A percentile compares a stretch with the other conserved stretches of the same genome.
Evolutionary conservation across 2,329 filamentous ascomycete species (phyloP).

Genomic region (Macrophomina tecta): DNA sequence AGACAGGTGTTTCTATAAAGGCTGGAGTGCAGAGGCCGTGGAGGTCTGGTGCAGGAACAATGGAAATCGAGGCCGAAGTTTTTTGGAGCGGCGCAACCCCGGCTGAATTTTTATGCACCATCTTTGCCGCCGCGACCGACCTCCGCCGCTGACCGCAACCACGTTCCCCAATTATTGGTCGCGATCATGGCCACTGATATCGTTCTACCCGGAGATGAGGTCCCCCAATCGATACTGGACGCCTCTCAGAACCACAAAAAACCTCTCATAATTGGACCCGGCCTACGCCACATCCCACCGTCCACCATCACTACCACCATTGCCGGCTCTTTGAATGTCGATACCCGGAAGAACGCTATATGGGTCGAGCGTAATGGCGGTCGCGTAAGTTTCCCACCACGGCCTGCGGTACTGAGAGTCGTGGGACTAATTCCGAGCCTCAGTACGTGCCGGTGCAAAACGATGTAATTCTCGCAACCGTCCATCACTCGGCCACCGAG

Average conservation of each 20-base stretch:
- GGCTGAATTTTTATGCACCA: conserved; percentile 7
- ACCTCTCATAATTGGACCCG: conserved; percentile 81
- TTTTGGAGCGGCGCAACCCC: conserved; percentile 24
- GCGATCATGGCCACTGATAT: conserved; percentile 64
- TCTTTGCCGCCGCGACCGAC: conserved; percentile 14
- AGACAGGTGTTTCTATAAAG: not conserved
- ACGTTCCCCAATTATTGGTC: not conserved
- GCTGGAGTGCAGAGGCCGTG: not conserved
- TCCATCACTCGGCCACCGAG: conserved; percentile 77
- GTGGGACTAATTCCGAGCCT: not conserved
- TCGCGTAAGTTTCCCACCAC: conserved; percentile 60
- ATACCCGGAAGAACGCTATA: conserved; percentile 75
- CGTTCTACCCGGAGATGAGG: conserved; percentile 80
- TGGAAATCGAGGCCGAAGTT: conserved; percentile 7
- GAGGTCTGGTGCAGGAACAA: conserved; percentile 15
- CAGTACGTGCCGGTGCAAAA: conserved; percentile 80
- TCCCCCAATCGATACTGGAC: conserved; percentile 71
- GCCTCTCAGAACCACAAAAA: conserved; percentile 67
- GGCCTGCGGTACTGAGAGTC: too few species aligned
- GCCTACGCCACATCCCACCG: conserved; percentile 81
- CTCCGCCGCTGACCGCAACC: not conserved
- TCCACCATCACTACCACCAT: conserved; percentile 72
- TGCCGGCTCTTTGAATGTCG: conserved; percentile 69
- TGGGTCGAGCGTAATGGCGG: conserved; percentile 77
- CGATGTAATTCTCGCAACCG: conserved; percentile 87